These are phyloP conservation scores for Podila clonocystis DNA, from an alignment of 192 early-diverging fungal genomes.

Conservation along the genomic window DNA sequence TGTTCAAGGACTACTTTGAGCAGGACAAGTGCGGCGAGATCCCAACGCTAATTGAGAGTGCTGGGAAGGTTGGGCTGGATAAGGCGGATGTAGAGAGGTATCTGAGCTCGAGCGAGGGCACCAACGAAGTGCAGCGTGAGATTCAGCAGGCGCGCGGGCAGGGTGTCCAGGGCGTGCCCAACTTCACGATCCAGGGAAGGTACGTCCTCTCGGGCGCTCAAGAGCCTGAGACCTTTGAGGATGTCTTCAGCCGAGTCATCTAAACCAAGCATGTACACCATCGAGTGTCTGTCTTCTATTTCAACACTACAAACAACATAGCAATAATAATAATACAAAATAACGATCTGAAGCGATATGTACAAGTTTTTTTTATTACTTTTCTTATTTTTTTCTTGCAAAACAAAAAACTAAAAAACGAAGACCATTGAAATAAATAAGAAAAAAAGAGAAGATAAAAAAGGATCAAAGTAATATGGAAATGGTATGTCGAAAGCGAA, in stretches of 20 bases:
- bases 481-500: too few species aligned
- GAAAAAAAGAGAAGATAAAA: too few species aligned
- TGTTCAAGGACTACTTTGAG: constrained; percentile 81
- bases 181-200: constrained; percentile 70
- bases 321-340: too few species aligned
- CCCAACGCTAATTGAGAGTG: constrained; percentile 65
- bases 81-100: constrained; percentile 54
- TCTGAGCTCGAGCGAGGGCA: constrained; percentile 65
- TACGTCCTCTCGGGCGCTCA: constrained; percentile 77
- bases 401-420: too few species aligned
- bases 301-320: too few species aligned
- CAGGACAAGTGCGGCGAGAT: constrained; percentile 70
- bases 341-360: too few species aligned
- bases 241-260: constrained; percentile 63
- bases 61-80: constrained; percentile 70
- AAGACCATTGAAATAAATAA: too few species aligned
- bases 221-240: constrained; percentile 66
- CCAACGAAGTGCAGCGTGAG: constrained; percentile 56
- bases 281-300: too few species aligned
- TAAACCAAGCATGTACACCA: background rate
- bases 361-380: too few species aligned
- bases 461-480: too few species aligned
- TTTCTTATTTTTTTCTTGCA: too few species aligned
- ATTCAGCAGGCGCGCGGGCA: constrained; percentile 52
- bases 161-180: constrained; percentile 77